Evolutionary conservation across 768 basidiomycete genomes (phyloP).

Genomic region (Daedaleopsis nitida): DNA sequence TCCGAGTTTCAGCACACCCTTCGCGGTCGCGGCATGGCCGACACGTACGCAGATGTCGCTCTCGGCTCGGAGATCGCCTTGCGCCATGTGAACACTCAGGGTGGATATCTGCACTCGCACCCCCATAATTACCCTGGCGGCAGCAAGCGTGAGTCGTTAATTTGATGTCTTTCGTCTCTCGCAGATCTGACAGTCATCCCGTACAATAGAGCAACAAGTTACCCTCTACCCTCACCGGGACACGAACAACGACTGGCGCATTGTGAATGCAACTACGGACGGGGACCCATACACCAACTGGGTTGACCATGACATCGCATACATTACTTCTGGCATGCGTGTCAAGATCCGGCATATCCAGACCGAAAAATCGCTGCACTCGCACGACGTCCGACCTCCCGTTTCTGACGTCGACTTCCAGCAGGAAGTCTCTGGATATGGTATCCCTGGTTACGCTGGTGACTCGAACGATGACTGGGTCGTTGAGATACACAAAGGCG

Average conservation of each 20-base stretch:
- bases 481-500: conserved; percentile 79
- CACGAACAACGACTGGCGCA: conserved; percentile 90
- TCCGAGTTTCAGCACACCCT: conserved; percentile 98
- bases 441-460: conserved; percentile 80
- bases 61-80: conserved; percentile 82
- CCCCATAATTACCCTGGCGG: conserved; percentile 86
- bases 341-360: conserved; percentile 80
- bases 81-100: conserved; percentile 94
- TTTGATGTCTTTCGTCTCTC: background rate
- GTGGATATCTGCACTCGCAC: conserved; percentile 98
- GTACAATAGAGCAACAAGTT: conserved; percentile 85
- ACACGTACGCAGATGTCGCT: conserved; percentile 87
- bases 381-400: conserved; percentile 92
- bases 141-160: conserved; percentile 69
- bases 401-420: conserved; percentile 99
- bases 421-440: conserved; percentile 96
- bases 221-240: conserved; percentile 99
- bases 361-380: conserved; percentile 89
- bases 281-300: conserved; percentile 49
- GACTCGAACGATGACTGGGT: conserved; percentile 95
- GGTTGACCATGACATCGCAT: conserved; percentile 52
- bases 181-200: background rate
- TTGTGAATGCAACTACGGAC: conserved; percentile 70
- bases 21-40: conserved; percentile 84
- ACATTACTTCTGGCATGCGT: conserved; percentile 64